phyloP scores from a whole-genome alignment of 2,329 filamentous ascomycete species.

The Fusarium illudens region DNA sequence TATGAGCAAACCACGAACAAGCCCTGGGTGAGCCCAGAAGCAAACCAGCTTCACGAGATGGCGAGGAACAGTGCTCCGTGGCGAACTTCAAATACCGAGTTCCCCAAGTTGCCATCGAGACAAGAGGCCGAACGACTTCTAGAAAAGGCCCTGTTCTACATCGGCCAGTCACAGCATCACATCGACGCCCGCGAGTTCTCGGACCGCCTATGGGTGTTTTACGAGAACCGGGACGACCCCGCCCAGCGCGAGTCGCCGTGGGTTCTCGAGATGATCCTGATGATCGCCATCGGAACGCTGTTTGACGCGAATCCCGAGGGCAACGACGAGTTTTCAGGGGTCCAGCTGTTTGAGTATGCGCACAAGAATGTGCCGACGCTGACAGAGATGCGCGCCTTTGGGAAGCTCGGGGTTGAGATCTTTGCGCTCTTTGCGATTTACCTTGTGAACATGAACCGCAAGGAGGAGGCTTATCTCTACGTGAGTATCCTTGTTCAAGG shows the following conservation, averaged over 20 bases:
- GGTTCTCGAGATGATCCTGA: constrained; percentile 41
- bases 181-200: constrained; percentile 41
- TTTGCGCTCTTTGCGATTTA: constrained; percentile 41
- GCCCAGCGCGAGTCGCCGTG: constrained; percentile 35
- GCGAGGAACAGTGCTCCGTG: constrained; percentile 27
- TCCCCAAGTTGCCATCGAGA: constrained; percentile 35
- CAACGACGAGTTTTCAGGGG: constrained; percentile 37
- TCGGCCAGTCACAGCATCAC: constrained; percentile 41
- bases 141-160: constrained; percentile 38
- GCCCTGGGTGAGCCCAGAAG: constrained; percentile 28
- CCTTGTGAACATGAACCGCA: constrained; percentile 38
- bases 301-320: constrained; percentile 40
- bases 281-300: constrained; percentile 38
- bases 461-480: constrained; percentile 41
- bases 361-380: constrained; percentile 41
- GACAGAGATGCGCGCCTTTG: constrained; percentile 39
- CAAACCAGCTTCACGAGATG: constrained; percentile 26
- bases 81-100: constrained; percentile 35
- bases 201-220: constrained; percentile 40
- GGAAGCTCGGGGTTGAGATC: constrained; percentile 43
- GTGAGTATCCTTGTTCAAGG: background rate
- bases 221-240: constrained; percentile 35
- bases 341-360: constrained; percentile 38
- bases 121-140: constrained; percentile 36
- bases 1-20: constrained; percentile 20